Conservation (phyloP, 768 basidiomycete genomes). For the Guyanaporus albipodus region DNA sequence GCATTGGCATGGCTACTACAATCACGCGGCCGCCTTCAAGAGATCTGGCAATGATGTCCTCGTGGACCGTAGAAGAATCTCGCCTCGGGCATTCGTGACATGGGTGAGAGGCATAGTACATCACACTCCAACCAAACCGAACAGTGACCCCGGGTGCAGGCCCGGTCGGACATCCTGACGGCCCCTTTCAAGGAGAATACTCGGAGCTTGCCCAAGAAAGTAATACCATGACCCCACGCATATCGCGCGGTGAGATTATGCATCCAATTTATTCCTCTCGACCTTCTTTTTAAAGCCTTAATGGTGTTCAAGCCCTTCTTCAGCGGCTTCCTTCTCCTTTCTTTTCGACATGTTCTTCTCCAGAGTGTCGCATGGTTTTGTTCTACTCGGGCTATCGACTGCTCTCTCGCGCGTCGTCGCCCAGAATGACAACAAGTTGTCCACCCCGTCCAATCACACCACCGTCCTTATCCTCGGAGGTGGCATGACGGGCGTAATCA, state of each 20-base stretch:
- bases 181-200: not conserved
- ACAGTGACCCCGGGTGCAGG: no score
- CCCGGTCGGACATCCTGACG: no score
- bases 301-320: not conserved
- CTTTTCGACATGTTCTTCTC: conserved; percentile 12
- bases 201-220: not conserved
- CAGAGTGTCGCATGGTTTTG: not conserved
- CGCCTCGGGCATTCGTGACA: no score
- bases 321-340: not conserved
- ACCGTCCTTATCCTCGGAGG: conserved; percentile 61
- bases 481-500: conserved; percentile 62
- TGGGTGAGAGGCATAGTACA: no score
- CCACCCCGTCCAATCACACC: conserved; percentile 13
- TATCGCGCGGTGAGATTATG: not conserved
- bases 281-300: not conserved
- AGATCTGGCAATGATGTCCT: no score
- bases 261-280: no score
- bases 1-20: no score
- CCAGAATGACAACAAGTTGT: conserved; percentile 9
- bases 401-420: conserved; percentile 1
- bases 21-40: no score
- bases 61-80: no score
- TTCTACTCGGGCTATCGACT: conserved; percentile 7
- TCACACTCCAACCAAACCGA: no score
- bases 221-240: not conserved